Base-by-base conservation (phyloP, 2,329 filamentous ascomycete genomes). In the Pseudogymnoascus sp. region DNA sequence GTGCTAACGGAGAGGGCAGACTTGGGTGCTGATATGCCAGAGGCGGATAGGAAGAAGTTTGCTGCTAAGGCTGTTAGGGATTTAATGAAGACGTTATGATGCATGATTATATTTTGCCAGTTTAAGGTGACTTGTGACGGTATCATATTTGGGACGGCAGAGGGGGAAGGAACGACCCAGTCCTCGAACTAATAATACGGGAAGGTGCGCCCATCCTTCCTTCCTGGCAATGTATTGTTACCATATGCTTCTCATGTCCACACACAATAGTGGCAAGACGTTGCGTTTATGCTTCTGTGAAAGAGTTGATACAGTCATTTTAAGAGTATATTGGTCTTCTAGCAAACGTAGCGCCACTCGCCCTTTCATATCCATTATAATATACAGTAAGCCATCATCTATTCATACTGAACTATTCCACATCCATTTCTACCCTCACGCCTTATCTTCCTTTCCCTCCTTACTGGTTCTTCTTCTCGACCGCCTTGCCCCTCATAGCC, bases 401-500 rank as follows among this genome's bases (percentile, higher is more conserved):
- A 35, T 39, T 58, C 57, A 39, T 58, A 58, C 57, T 58, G 37
- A 58, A 39, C n/a, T 54, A 54, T 32, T 12, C 47, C 25, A 18
- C 28, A 14, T 12, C 25, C 9, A 2, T 18, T 18, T 54, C 18
- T 54, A 32, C 1, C 28, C 25, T 25, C 32, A 7, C n/a, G 5
- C 9, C 47, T 28, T 7, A 5, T 6, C n/a, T 18, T 18, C 47
- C 4, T 14, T 28, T 8, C n/a, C 28, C 47, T 18, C n/a, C 22
- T 58, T 9, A 58, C 57, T 58, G 32, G 57, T 25, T 58, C 57
- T 58, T 58, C 63, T 70, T 76, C 71, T 81, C 79, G 54, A 69
- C 68, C 57, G 75, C 71, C 70, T 85, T 82, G 39, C 80, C 82
- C 60, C 84, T 82, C 77, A 91, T 78, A 60, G 93, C 84, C 81